phyloP scores from a whole-genome alignment of 768 basidiomycete genomes.

The Scleroderma bovista region DNA sequence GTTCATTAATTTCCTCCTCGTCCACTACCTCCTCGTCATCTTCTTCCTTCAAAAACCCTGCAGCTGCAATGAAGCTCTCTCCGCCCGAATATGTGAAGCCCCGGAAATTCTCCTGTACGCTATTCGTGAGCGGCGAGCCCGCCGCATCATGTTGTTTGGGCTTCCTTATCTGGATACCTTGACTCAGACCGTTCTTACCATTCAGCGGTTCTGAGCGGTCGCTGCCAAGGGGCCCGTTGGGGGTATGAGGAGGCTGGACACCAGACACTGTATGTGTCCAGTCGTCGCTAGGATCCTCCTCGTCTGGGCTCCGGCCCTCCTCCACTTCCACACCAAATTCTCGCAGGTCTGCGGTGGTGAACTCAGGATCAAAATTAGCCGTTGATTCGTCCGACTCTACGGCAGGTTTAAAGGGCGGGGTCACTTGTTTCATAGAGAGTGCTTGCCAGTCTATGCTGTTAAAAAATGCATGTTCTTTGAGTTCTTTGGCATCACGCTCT shows the following conservation, averaged over 20 bases:
- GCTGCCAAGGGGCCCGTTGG: constrained; percentile 74
- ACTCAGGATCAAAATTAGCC: constrained; percentile 98
- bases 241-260: constrained; percentile 43
- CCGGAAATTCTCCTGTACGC: constrained; percentile 94
- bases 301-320: constrained; percentile 39
- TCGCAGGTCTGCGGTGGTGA: constrained; percentile 86
- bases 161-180: constrained; percentile 48
- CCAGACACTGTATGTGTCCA: constrained; percentile 38
- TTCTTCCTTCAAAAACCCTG: constrained; percentile 33
- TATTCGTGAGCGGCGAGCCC: constrained; percentile 77
- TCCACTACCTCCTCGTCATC: constrained; percentile 39
- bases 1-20: constrained; percentile 44
- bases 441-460: constrained; percentile 86
- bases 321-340: constrained; percentile 56
- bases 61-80: constrained; percentile 52
- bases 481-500: constrained; percentile 81
- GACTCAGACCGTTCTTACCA: constrained; percentile 17
- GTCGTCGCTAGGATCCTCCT: constrained; percentile 66
- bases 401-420: constrained; percentile 95
- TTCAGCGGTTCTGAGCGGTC: constrained; percentile 29
- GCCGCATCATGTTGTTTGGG: constrained; percentile 39
- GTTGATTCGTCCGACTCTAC: constrained; percentile 98
- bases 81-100: constrained; percentile 88
- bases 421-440: constrained; percentile 80
- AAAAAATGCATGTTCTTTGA: constrained; percentile 97